Base-by-base conservation (phyloP, 768 basidiomycete genomes). In the Rhodotorula graminis region DNA sequence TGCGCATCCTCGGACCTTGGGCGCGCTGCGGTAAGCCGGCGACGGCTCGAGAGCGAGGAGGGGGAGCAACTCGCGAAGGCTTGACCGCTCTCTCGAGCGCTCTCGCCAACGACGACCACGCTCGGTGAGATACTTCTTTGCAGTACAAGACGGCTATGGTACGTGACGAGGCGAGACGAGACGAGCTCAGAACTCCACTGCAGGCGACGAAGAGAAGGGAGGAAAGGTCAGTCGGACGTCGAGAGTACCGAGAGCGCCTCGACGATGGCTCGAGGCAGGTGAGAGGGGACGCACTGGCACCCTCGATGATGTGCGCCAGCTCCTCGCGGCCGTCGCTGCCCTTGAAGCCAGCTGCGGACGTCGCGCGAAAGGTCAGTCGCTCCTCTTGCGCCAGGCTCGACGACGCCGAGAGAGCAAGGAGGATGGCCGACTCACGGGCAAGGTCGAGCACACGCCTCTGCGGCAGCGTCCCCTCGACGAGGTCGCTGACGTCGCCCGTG, bases 391-490 rank as follows among this genome's bases (percentile, higher is more conserved):
- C n/a, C n/a, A n/a, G n/a, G n/a, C n/a, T n/a, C n/a, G n/a, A n/a
- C n/a, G n/a, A n/a, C n/a, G n/a, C n/a, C 5, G 7, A 5, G 63
- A 11, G 29, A 25, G 29, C 0, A 21, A 23, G 49, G 23, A 6
- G 52, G n/a, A n/a, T 42, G 6, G 4, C 0, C 2, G 4, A 95
- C 61, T 90, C 89, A 25, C 94, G 95, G 15, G 95, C 95, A 42
- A 98, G 84, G 80, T 96, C 93, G 73, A 98, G 81, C 10, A 98
- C 94, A 27, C 94, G 86, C 66, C 92, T 83, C 81, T 98, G 95
- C 25, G 95, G 95, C 59, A 98, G 80, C 29, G 94, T 92, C 9
- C 95, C 94, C 71, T 94, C 88, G 3, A 96, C 95, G 23, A 98
- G 86, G 81, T 82, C 85, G 44, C 84, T 82, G 19, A 93, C 83